Evolutionary conservation across 2,329 filamentous ascomycete genomes (phyloP).

Genomic region (Trichoderma sp.): DNA sequence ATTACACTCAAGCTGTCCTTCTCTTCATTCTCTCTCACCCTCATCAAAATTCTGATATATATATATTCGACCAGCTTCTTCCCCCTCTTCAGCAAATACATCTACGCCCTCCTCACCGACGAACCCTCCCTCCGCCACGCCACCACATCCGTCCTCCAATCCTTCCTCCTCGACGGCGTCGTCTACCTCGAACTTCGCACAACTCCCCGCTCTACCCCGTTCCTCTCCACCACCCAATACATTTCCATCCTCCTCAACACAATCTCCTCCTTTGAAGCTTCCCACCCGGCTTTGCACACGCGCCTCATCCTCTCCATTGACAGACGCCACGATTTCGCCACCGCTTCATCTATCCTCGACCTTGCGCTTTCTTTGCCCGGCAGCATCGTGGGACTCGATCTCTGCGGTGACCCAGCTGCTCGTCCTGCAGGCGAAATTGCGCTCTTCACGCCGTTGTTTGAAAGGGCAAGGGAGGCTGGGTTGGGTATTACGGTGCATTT

Average conservation of each 20-base stretch:
- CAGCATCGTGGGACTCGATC: constrained; percentile 69
- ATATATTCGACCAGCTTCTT: constrained; percentile 59
- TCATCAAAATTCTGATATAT: neutral
- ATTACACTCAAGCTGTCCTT: neutral
- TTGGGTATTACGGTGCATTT: constrained; percentile 74
- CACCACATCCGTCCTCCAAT: constrained; percentile 61
- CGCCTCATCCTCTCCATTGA: constrained; percentile 74
- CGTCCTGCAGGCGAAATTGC: constrained; percentile 56
- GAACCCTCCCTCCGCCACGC: constrained; percentile 57
- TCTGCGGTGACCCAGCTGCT: constrained; percentile 69
- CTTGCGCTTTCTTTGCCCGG: constrained; percentile 56
- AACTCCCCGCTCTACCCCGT: constrained; percentile 65
- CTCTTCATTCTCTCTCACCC: neutral
- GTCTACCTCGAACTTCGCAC: constrained; percentile 78
- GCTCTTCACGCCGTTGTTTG: constrained; percentile 60
- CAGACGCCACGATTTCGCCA: constrained; percentile 56
- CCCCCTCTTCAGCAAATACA: constrained; percentile 73
- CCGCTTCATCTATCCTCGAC: constrained; percentile 62
- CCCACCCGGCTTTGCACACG: constrained; percentile 50
- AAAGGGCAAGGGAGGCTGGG: constrained; percentile 51
- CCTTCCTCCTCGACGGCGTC: constrained; percentile 70
- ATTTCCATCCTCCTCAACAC: constrained; percentile 63
- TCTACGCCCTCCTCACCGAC: constrained; percentile 71
- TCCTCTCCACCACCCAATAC: constrained; percentile 62
- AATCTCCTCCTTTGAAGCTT: constrained; percentile 53